Conservation (phyloP, 1,284 basidiomycete genomes). For the Fomitopsis schrenkii region DNA sequence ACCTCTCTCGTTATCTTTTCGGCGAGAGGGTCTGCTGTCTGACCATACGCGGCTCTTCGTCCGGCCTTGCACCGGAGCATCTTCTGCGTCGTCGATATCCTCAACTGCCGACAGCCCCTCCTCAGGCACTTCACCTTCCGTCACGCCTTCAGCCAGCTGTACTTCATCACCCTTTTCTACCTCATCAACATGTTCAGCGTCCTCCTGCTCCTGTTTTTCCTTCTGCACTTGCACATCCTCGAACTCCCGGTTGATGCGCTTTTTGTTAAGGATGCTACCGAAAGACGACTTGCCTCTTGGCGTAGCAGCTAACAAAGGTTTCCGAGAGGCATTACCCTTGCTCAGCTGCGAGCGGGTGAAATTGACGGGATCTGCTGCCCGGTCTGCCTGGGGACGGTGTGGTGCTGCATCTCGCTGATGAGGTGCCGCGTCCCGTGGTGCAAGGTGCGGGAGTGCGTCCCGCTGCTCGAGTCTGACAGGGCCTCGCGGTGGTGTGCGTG, state of each 20-base stretch:
- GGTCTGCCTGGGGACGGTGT: neutral
- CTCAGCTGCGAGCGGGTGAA: neutral
- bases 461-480: neutral
- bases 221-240: neutral
- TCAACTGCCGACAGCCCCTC: neutral
- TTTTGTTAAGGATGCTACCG: conserved; percentile 10
- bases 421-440: neutral
- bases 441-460: neutral
- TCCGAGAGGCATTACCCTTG: neutral
- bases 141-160: neutral
- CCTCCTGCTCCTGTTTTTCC: conserved; percentile 4
- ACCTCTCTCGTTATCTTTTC: conserved; percentile 26
- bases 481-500: neutral
- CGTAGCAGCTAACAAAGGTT: neutral
- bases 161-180: neutral
- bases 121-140: neutral
- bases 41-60: neutral
- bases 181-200: neutral
- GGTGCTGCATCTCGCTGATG: conserved; percentile 5
- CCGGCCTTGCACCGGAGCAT: neutral
- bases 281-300: neutral
- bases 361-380: neutral
- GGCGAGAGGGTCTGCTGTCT: conserved; percentile 7
- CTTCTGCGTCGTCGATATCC: neutral
- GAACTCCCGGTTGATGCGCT: conserved; percentile 10